Conservation (phyloP, 352 stramenopile species). For the Pythium pyrilobum region DNA sequence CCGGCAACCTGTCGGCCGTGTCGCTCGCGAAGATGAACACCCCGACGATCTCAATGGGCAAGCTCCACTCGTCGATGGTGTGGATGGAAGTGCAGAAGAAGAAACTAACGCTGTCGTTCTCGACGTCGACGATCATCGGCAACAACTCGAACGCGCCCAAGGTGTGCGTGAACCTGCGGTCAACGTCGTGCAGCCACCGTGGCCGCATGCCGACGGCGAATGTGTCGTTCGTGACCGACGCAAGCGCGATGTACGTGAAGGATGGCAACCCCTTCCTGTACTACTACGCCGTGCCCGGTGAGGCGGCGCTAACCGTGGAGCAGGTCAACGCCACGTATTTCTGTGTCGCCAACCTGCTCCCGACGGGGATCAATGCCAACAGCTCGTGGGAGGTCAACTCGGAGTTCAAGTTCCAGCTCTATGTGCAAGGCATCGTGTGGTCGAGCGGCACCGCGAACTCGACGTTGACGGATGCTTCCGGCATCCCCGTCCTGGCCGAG, state of each 20-base stretch:
- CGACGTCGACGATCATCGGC: conserved; percentile 66
- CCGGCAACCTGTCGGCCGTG: conserved; percentile 33
- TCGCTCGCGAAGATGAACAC: conserved; percentile 59
- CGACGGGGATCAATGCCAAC: conserved; percentile 50
- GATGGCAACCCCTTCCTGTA: conserved; percentile 76
- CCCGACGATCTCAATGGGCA: conserved; percentile 30
- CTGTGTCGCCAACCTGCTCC: conserved; percentile 62
- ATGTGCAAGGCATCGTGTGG: conserved; percentile 55
- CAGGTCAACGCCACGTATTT: conserved; percentile 70
- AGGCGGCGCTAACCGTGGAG: conserved; percentile 39
- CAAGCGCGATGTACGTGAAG: conserved; percentile 55
- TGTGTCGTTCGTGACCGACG: conserved; percentile 34
- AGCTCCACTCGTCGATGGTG: conserved; percentile 63
- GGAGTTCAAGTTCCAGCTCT: conserved; percentile 71
- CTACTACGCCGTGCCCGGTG: conserved; percentile 52
- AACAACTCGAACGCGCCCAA: conserved; percentile 52
- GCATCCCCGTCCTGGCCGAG: conserved; percentile 45
- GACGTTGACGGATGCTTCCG: background rate
- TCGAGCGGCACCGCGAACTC: conserved; percentile 19
- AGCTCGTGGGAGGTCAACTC: conserved; percentile 60
- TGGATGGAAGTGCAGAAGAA: conserved; percentile 66
- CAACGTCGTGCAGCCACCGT: conserved; percentile 42
- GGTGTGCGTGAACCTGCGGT: conserved; percentile 66
- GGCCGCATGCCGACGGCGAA: conserved; percentile 38
- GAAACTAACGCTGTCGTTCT: conserved; percentile 69